A percentile compares a stretch with the other conserved stretches of the same genome.
Conservation (phyloP, 2,329 filamentous ascomycete species). For the Diaporthe australafricana region DNA sequence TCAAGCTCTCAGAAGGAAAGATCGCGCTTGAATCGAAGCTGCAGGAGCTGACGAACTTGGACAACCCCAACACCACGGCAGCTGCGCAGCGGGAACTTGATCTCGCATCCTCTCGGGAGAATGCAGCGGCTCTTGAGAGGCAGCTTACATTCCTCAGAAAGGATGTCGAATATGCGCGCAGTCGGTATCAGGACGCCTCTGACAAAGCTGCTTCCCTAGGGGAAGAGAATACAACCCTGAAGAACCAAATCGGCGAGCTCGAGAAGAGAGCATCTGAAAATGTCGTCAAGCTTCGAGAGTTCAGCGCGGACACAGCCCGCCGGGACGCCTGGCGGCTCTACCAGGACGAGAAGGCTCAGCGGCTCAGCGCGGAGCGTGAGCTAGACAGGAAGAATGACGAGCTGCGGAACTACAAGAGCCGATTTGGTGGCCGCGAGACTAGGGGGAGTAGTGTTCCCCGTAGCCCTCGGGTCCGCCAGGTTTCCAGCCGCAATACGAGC, state of each 20-base stretch:
- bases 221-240: slow-evolving; percentile 59
- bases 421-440: slow-evolving; percentile 62
- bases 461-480: slow-evolving; percentile 60
- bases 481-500: slow-evolving; percentile 40
- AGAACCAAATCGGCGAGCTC: slow-evolving; percentile 54
- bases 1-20: slow-evolving; percentile 53
- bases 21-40: slow-evolving; percentile 51
- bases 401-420: slow-evolving; percentile 57
- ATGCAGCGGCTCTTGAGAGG: slow-evolving; percentile 54
- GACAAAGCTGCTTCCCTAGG: slow-evolving; percentile 57
- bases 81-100: slow-evolving; percentile 55
- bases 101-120: slow-evolving; percentile 53
- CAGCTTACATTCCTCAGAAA: slow-evolving; percentile 50
- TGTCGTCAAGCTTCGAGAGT: slow-evolving; percentile 58
- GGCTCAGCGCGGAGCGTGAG: slow-evolving; percentile 64
- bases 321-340: slow-evolving; percentile 47
- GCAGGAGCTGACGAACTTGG: slow-evolving; percentile 50
- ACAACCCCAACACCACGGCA: slow-evolving; percentile 51
- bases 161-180: slow-evolving; percentile 68
- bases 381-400: slow-evolving; percentile 62
- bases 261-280: slow-evolving; percentile 57
- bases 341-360: slow-evolving; percentile 53
- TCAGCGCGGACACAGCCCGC: slow-evolving; percentile 54
- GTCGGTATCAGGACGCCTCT: slow-evolving; percentile 70
- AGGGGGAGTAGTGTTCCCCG: slow-evolving; percentile 67